Evolutionary conservation across 108 stramenopile species (phyloP).

Genomic region (Cyclotella atomus): DNA sequence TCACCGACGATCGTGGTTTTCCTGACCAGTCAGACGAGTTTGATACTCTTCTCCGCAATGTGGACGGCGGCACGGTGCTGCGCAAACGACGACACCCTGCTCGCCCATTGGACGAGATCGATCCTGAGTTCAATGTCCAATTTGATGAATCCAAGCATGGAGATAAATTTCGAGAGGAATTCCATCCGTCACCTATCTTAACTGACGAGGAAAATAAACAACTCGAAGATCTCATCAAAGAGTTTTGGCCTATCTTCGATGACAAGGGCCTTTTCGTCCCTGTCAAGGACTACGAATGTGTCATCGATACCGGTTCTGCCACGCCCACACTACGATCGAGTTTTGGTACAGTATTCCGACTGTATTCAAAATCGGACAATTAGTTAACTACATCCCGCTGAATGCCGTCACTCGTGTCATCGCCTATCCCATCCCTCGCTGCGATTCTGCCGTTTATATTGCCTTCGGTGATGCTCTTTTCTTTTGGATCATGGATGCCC

Average conservation of each 20-base stretch:
- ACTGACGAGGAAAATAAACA: neutral
- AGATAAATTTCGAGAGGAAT: neutral
- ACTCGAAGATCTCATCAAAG: neutral
- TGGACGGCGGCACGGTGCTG: neutral
- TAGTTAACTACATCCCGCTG: constrained; percentile 12
- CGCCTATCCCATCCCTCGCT: constrained; percentile 18
- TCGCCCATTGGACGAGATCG: neutral
- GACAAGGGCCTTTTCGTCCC: constrained; percentile 1
- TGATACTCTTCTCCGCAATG: neutral
- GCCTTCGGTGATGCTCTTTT: neutral
- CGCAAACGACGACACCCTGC: neutral
- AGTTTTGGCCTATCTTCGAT: constrained; percentile 15
- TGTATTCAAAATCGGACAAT: neutral
- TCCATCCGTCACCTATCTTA: neutral
- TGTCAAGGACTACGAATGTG: constrained; percentile 12
- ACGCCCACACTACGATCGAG: too few species aligned
- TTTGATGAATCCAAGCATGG: neutral
- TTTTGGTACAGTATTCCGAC: too few species aligned
- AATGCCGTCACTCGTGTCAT: neutral
- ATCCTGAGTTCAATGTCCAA: neutral
- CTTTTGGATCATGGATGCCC: constrained; percentile 12
- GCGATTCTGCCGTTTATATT: constrained; percentile 1
- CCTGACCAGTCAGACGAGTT: neutral
- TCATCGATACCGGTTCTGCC: neutral
- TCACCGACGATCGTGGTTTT: constrained; percentile 1